These are phyloP conservation scores for Alisma plantagoaquatica DNA, from an alignment of 106 monocot species.

Conservation along the genomic window DNA sequence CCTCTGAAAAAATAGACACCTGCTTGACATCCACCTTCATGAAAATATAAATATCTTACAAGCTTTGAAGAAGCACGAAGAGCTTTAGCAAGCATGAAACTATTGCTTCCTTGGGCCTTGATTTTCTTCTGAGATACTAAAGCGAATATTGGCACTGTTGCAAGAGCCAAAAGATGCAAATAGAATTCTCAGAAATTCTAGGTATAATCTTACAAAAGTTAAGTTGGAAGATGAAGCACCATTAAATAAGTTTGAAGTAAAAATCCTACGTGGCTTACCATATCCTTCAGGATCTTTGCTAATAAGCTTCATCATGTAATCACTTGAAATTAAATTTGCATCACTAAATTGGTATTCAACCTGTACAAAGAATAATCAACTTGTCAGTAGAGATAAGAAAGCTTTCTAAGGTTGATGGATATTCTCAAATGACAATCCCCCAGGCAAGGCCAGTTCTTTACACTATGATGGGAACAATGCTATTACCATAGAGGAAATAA, in stretches of 20 bases:
- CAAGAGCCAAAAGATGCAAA: neutral
- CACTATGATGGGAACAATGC: too few relatives aligned
- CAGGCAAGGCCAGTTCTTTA: neutral
- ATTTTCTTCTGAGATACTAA: slow-evolving; percentile 74
- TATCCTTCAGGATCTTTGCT: slow-evolving; percentile 75
- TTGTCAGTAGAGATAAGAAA: neutral
- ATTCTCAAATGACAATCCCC: neutral
- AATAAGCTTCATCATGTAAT: slow-evolving; percentile 66
- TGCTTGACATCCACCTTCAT: too few relatives aligned
- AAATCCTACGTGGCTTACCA: slow-evolving; percentile 33
- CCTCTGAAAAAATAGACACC: too few relatives aligned
- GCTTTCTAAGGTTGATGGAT: neutral
- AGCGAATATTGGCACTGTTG: slow-evolving; percentile 62
- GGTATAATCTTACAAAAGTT: neutral
- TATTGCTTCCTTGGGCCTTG: slow-evolving; percentile 40
- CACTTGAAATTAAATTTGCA: slow-evolving; percentile 60
- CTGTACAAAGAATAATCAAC: slow-evolving; percentile 14
- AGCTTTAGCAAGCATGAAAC: slow-evolving; percentile 48
- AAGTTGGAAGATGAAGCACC: too few relatives aligned
- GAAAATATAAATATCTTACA: too few relatives aligned
- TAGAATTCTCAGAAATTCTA: neutral
- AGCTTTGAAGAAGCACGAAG: slow-evolving; percentile 66
- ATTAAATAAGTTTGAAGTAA: too few relatives aligned
- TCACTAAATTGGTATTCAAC: slow-evolving; percentile 76
- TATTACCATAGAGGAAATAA: too few relatives aligned